These are phyloP conservation scores for Globisporangium nunn DNA, from an alignment of 352 stramenopile species.

Conservation along the genomic window DNA sequence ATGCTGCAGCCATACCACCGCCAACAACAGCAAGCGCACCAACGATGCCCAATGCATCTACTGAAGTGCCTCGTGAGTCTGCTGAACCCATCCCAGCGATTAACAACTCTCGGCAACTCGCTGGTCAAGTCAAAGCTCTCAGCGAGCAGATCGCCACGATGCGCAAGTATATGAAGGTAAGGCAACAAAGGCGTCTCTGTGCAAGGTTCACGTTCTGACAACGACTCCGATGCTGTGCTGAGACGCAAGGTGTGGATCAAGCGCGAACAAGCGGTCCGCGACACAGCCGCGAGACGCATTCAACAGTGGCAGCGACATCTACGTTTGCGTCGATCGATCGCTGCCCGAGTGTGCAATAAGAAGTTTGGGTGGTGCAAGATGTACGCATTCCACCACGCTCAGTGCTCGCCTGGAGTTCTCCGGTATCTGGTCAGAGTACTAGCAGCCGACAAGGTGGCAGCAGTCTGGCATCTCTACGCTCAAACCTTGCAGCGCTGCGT, in stretches of 20 bases:
- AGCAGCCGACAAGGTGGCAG: not conserved
- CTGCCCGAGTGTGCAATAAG: conserved; percentile 9
- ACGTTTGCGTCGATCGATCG: conserved; percentile 7
- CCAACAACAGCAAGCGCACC: not conserved
- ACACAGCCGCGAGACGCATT: conserved; percentile 36
- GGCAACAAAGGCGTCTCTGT: not conserved
- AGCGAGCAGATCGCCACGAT: conserved; percentile 45
- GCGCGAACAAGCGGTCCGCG: conserved; percentile 49
- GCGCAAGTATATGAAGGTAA: conserved; percentile 74
- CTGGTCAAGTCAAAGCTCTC: conserved; percentile 19
- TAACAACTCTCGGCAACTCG: conserved; percentile 4
- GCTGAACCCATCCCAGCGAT: too few species aligned
- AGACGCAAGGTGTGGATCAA: conserved; percentile 48
- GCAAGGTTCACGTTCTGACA: not conserved
- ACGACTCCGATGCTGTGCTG: not conserved
- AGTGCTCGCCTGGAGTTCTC: not conserved
- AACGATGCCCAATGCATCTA: not conserved
- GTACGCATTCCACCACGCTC: conserved; percentile 18
- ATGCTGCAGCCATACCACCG: not conserved
- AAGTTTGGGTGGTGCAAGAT: conserved; percentile 8
- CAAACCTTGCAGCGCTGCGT: conserved; percentile 18
- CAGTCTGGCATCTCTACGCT: conserved; percentile 3
- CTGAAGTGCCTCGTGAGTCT: not conserved
- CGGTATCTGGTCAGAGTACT: not conserved
- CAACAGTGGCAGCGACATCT: conserved; percentile 25